These are phyloP conservation scores for Noccaea bulbosa DNA, from an alignment of 345 rosid genomes.

Conservation along the genomic window DNA sequence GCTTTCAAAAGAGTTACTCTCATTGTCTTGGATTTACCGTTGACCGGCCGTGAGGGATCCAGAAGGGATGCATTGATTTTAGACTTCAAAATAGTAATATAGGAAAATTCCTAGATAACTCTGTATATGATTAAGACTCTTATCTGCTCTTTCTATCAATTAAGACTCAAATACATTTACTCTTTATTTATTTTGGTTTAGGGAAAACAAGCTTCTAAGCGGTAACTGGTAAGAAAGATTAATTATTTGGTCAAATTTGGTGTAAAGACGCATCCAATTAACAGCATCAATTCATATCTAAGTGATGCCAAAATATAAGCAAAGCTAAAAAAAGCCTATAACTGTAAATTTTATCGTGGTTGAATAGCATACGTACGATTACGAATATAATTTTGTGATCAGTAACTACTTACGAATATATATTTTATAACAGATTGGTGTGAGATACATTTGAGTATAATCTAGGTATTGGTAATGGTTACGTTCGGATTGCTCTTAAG, in stretches of 20 bases:
- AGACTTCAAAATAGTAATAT: not conserved
- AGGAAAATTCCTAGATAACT: too few relatives aligned
- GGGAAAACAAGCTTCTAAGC: not conserved
- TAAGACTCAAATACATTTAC: too few relatives aligned
- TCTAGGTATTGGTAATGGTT: not conserved
- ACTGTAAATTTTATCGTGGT: not conserved
- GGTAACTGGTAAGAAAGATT: not conserved
- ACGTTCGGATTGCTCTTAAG: constrained; percentile 6
- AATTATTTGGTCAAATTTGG: not conserved
- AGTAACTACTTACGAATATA: not conserved
- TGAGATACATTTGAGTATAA: not conserved
- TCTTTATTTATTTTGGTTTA: too few relatives aligned
- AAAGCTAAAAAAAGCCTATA: not conserved
- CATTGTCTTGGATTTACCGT: not conserved
- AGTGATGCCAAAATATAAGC: not conserved
- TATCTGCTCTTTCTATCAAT: too few relatives aligned
- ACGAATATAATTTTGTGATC: not conserved
- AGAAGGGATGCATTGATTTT: not conserved
- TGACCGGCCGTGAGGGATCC: not conserved
- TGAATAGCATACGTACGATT: not conserved
- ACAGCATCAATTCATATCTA: not conserved
- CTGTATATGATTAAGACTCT: too few relatives aligned
- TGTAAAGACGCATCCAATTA: not conserved
- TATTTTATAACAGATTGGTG: not conserved
- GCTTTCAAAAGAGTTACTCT: not conserved